Evolutionary conservation across 108 stramenopile genomes (phyloP).

Genomic region (Asterionellopsis glacialis): DNA sequence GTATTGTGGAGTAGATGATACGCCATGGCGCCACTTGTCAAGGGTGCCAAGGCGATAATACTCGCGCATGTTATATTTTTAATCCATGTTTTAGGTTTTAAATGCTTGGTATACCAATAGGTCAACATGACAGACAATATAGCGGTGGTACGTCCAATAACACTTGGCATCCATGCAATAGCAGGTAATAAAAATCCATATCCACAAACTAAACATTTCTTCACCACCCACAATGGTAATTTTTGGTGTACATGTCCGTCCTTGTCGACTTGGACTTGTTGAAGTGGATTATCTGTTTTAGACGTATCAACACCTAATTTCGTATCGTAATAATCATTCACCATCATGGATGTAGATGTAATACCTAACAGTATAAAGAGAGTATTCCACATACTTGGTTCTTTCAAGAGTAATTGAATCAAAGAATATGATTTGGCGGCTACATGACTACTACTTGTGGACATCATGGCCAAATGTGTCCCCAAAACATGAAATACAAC

Average conservation of each 20-base stretch:
- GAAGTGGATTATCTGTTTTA: slow-evolving; percentile 19
- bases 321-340: slow-evolving; percentile 80
- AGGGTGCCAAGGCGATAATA: slow-evolving; percentile 53
- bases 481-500: slow-evolving; percentile 61
- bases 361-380: slow-evolving; percentile 47
- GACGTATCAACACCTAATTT: slow-evolving; percentile 44
- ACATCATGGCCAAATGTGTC: slow-evolving; percentile 30
- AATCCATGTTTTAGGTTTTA: slow-evolving; percentile 71
- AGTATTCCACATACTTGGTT: slow-evolving; percentile 43
- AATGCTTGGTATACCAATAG: slow-evolving; percentile 61
- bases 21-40: slow-evolving; percentile 51
- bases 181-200: slow-evolving; percentile 24
- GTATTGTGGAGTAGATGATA: slow-evolving; percentile 17
- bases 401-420: slow-evolving; percentile 1
- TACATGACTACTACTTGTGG: slow-evolving; percentile 10
- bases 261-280: background rate
- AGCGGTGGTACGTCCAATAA: slow-evolving; percentile 46
- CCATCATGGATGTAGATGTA: slow-evolving; percentile 65
- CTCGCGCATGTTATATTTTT: slow-evolving; percentile 73
- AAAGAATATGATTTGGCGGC: background rate
- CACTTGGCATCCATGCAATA: slow-evolving; percentile 54
- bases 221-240: slow-evolving; percentile 30
- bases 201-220: slow-evolving; percentile 36
- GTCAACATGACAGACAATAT: slow-evolving; percentile 55
- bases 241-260: background rate